A percentile compares a stretch with the other conserved stretches of the same genome.
phyloP scores from a whole-genome alignment of 2,329 filamentous ascomycete genomes.

The Pseudogymnoascus sp. region DNA sequence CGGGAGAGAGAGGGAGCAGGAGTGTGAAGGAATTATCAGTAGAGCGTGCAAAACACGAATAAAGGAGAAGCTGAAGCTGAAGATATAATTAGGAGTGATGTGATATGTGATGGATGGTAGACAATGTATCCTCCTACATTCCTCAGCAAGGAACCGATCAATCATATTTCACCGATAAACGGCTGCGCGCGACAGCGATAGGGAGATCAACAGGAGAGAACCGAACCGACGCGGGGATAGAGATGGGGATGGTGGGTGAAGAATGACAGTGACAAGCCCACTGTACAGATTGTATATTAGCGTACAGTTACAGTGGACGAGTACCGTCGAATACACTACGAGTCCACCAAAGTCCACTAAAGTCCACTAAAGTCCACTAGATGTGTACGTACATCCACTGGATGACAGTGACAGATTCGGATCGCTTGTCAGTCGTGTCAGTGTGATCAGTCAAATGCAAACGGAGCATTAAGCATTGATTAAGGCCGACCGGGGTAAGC shows the following conservation, averaged over 20 bases:
- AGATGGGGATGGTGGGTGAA: background rate
- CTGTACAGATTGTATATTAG: background rate
- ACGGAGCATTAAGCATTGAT: background rate
- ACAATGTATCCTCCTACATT: background rate
- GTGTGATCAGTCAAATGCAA: background rate
- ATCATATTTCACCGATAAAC: background rate
- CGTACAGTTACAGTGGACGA: too few species aligned
- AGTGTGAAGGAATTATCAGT: background rate
- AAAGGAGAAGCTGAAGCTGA: background rate
- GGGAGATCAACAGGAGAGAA: background rate
- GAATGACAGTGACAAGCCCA: background rate
- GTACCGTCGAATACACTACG: too few species aligned
- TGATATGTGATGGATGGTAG: background rate
- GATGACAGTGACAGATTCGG: background rate
- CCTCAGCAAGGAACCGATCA: background rate
- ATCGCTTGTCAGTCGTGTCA: too few species aligned
- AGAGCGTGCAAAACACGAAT: background rate
- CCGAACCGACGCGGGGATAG: background rate
- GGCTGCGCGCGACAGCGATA: background rate
- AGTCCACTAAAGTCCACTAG: background rate
- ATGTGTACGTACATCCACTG: too few species aligned
- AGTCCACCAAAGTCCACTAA: background rate
- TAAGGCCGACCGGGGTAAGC: background rate
- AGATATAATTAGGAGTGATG: background rate
- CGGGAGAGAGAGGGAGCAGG: background rate